Percentiles rank a stretch among this genome's conserved stretches.
Conservation (phyloP, 1,139 yeast genomes). For the Protomyces arabidopsidicola region DNA sequence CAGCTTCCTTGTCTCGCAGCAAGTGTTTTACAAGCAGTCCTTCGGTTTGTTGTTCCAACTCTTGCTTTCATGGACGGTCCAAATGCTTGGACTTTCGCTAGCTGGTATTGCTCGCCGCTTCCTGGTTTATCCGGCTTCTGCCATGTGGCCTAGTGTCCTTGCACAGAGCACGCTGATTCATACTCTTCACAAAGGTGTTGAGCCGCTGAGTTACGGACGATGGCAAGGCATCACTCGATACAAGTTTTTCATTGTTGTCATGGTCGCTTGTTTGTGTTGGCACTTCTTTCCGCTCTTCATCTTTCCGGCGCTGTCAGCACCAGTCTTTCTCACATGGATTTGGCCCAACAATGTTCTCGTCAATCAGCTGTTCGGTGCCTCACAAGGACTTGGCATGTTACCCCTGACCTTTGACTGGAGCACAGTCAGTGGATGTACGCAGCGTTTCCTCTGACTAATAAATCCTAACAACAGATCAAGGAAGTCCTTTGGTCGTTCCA, state of each 20-base stretch:
- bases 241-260: slow-evolving; percentile 45
- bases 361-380: slow-evolving; percentile 57
- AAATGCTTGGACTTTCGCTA: slow-evolving; percentile 60
- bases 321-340: slow-evolving; percentile 43
- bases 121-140: slow-evolving; percentile 56
- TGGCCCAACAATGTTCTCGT: slow-evolving; percentile 50
- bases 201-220: slow-evolving; percentile 52
- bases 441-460: slow-evolving; percentile 32
- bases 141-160: slow-evolving; percentile 54
- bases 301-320: slow-evolving; percentile 50
- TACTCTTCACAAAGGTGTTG: slow-evolving; percentile 36
- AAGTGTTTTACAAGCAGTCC: slow-evolving; percentile 47
- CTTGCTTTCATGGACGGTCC: slow-evolving; percentile 48
- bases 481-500: slow-evolving; percentile 62
- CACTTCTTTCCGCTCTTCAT: slow-evolving; percentile 56
- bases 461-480: slow-evolving; percentile 40
- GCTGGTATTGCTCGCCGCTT: slow-evolving; percentile 58
- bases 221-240: slow-evolving; percentile 51
- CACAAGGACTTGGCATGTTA: slow-evolving; percentile 59
- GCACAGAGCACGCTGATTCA: slow-evolving; percentile 10
- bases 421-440: slow-evolving; percentile 37
- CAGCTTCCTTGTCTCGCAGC: slow-evolving; percentile 56
- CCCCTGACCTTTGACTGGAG: slow-evolving; percentile 57
- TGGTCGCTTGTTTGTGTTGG: slow-evolving; percentile 47
- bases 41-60: slow-evolving; percentile 52